phyloP scores from a whole-genome alignment of 805 yeast genomes.

The Helenozyma baotianmanensis region DNA sequence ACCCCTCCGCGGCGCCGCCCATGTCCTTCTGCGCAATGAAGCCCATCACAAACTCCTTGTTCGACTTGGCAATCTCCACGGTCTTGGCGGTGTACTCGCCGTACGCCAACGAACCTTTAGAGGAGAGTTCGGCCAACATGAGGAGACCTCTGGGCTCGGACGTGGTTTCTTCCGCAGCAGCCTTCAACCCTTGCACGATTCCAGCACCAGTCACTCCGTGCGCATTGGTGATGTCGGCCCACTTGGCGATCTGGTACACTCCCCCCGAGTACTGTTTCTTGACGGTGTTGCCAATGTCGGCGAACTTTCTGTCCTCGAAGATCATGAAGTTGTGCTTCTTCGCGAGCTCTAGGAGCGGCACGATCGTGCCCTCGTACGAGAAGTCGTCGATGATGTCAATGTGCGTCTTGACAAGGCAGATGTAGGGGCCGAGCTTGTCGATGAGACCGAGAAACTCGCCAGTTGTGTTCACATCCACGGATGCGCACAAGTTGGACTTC shows the following conservation, averaged over 20 bases:
- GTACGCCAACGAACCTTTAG: conserved; percentile 88
- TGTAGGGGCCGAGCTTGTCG: conserved; percentile 84
- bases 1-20: conserved; percentile 79
- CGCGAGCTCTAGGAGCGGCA: conserved; percentile 68
- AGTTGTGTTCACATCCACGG: conserved; percentile 84
- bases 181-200: conserved; percentile 80
- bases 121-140: conserved; percentile 93
- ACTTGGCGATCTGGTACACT: conserved; percentile 77
- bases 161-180: conserved; percentile 69
- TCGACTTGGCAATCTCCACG: conserved; percentile 78
- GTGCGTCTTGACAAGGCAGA: conserved; percentile 91
- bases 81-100: conserved; percentile 88
- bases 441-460: conserved; percentile 65
- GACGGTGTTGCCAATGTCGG: conserved; percentile 97
- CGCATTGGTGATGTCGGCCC: conserved; percentile 98
- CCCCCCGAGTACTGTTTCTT: conserved; percentile 92
- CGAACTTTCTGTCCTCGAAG: conserved; percentile 96
- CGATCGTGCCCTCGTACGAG: conserved; percentile 70
- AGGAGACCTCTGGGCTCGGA: conserved; percentile 81
- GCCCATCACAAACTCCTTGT: conserved; percentile 89
- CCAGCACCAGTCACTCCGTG: conserved; percentile 97
- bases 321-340: conserved; percentile 82
- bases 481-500: conserved; percentile 88
- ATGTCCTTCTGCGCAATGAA: conserved; percentile 90
- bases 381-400: conserved; percentile 91